phyloP scores from a whole-genome alignment of 176 grass and related monocot genomes.

The Avena atlantica region DNA sequence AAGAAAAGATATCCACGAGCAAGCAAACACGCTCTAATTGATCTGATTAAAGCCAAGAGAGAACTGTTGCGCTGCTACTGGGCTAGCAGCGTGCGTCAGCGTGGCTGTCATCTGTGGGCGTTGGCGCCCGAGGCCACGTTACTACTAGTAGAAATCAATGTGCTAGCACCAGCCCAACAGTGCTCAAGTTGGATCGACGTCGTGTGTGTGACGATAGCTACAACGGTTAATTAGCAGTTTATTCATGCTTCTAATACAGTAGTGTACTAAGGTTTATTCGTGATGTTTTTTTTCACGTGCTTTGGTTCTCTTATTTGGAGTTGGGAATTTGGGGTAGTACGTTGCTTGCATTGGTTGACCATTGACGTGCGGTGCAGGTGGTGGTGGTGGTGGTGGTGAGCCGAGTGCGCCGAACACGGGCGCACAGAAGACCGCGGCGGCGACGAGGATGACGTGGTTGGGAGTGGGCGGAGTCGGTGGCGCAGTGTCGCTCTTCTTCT shows the following conservation, averaged over 20 bases:
- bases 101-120: neutral
- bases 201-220: neutral
- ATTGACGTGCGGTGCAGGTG: conserved; percentile 34
- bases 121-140: neutral
- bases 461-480: conserved; percentile 48
- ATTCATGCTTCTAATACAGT: too few species aligned
- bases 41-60: neutral
- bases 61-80: neutral
- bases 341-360: neutral
- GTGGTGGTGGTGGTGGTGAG: conserved; percentile 39
- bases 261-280: too few species aligned
- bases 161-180: neutral
- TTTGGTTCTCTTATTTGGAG: neutral
- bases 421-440: conserved; percentile 39
- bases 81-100: neutral
- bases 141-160: neutral
- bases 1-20: too few species aligned
- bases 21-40: neutral
- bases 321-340: neutral
- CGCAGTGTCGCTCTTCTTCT: conserved; percentile 33
- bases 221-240: neutral
- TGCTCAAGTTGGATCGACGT: neutral
- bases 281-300: neutral
- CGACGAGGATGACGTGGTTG: conserved; percentile 39
- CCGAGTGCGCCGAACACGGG: conserved; percentile 6